These are phyloP conservation scores for Gastroboletus turbinatus DNA, from an alignment of 1,284 basidiomycete genomes.

Conservation along the genomic window DNA sequence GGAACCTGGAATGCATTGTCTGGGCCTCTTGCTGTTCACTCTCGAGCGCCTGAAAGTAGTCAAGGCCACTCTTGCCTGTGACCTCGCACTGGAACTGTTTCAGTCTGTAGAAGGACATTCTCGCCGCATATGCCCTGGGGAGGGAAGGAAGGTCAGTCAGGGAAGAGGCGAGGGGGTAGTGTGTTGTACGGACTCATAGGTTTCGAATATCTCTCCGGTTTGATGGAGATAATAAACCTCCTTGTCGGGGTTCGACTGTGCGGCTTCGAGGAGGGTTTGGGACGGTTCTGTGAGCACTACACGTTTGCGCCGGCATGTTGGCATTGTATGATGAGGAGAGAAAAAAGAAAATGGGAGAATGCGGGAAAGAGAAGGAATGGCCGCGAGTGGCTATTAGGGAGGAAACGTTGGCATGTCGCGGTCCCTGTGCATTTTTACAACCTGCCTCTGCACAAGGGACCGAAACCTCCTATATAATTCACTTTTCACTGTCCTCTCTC, in stretches of 20 bases:
- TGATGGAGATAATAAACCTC: constrained; percentile 88
- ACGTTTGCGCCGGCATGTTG: constrained; percentile 87
- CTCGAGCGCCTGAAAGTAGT: constrained; percentile 92
- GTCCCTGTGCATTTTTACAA: constrained; percentile 40
- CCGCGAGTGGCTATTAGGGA: constrained; percentile 42
- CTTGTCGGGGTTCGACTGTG: constrained; percentile 60
- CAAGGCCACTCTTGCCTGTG: constrained; percentile 88
- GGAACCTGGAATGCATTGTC: constrained; percentile 88
- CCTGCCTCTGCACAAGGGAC: constrained; percentile 25
- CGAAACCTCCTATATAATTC: constrained; percentile 17
- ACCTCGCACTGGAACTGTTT: constrained; percentile 96
- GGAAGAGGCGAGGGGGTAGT: constrained; percentile 15
- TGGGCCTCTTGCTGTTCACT: constrained; percentile 89
- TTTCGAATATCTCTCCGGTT: constrained; percentile 94
- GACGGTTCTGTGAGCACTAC: constrained; percentile 84
- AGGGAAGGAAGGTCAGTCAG: constrained; percentile 24
- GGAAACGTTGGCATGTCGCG: constrained; percentile 41
- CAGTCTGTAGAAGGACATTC: constrained; percentile 91
- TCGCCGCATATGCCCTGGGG: constrained; percentile 80
- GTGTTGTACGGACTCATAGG: constrained; percentile 74
- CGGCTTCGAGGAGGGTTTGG: constrained; percentile 60
- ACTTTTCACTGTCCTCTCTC: constrained; percentile 7
- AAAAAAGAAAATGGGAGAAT: constrained; percentile 28
- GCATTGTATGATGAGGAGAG: constrained; percentile 53
- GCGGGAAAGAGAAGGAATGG: constrained; percentile 39